Conservation (phyloP, 2,329 filamentous ascomycete genomes). For the Exophiala xenobiotica region DNA sequence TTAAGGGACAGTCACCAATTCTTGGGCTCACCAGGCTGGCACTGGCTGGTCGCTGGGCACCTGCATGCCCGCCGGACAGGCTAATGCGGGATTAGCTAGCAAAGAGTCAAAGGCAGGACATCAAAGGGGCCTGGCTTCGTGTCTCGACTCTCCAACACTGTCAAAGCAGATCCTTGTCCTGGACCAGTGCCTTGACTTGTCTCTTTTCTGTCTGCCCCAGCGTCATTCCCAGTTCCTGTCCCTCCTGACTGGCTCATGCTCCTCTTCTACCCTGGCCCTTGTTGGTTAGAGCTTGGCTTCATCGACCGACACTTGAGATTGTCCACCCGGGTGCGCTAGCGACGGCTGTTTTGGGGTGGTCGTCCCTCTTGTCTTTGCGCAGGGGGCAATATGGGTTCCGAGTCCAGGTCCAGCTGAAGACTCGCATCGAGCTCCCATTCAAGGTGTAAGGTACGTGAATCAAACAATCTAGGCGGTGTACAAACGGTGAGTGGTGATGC, state of each 20-base stretch:
- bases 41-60: not conserved
- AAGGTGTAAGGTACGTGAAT: not conserved
- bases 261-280: slow-evolving; percentile 1
- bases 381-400: slow-evolving; percentile 1
- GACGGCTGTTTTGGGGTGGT: not conserved
- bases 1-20: not conserved
- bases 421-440: not conserved
- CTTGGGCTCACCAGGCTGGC: not conserved
- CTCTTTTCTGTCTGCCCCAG: not conserved
- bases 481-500: too few species aligned
- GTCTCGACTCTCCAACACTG: too few species aligned
- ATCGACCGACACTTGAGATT: not conserved
- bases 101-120: too few species aligned
- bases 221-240: not conserved
- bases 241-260: not conserved
- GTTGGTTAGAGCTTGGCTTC: not conserved
- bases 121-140: too few species aligned
- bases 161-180: too few species aligned
- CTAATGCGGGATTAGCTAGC: too few species aligned
- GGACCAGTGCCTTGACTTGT: not conserved
- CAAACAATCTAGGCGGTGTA: not conserved
- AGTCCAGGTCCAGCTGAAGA: too few species aligned
- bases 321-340: slow-evolving; percentile 5
- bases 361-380: slow-evolving; percentile 1
- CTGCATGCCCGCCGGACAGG: too few species aligned